These are phyloP conservation scores for Petrea volubilis DNA, from an alignment of 257 asterid species.

Conservation along the genomic window DNA sequence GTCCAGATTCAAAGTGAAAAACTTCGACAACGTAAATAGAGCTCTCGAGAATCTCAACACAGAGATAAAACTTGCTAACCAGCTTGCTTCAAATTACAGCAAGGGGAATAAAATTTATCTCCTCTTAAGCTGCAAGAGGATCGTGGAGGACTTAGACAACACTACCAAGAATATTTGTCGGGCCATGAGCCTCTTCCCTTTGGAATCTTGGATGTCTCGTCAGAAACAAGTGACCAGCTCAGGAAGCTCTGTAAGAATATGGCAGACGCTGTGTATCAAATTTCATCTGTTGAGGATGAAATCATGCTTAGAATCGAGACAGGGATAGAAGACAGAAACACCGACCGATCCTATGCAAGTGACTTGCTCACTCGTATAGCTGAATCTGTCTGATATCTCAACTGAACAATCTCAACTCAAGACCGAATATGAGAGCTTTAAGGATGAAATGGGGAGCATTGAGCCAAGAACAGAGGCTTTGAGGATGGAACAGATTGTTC, in stretches of 20 bases:
- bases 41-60: slow-evolving; percentile 29
- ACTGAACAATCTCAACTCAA: slow-evolving; percentile 27
- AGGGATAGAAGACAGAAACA: slow-evolving; percentile 40
- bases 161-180: slow-evolving; percentile 26
- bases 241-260: slow-evolving; percentile 35
- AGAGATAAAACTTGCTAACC: slow-evolving; percentile 36
- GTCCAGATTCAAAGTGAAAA: slow-evolving; percentile 7
- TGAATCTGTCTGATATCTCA: slow-evolving; percentile 33
- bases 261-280: slow-evolving; percentile 29
- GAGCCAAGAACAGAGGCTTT: slow-evolving; percentile 30
- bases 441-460: slow-evolving; percentile 22
- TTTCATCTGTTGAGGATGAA: slow-evolving; percentile 31
- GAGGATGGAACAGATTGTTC: slow-evolving; percentile 44
- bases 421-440: slow-evolving; percentile 32
- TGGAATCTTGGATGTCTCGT: slow-evolving; percentile 16
- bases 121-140: slow-evolving; percentile 37
- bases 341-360: slow-evolving; percentile 44
- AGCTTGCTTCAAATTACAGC: slow-evolving; percentile 30
- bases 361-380: slow-evolving; percentile 34
- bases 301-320: slow-evolving; percentile 36
- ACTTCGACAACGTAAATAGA: not conserved
- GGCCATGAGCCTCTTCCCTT: slow-evolving; percentile 25
- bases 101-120: slow-evolving; percentile 42
- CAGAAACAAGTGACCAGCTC: slow-evolving; percentile 21
- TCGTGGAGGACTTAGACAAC: slow-evolving; percentile 29